Conservation (phyloP, 495 filamentous ascomycete species). For the Delitschia confertaspora region DNA sequence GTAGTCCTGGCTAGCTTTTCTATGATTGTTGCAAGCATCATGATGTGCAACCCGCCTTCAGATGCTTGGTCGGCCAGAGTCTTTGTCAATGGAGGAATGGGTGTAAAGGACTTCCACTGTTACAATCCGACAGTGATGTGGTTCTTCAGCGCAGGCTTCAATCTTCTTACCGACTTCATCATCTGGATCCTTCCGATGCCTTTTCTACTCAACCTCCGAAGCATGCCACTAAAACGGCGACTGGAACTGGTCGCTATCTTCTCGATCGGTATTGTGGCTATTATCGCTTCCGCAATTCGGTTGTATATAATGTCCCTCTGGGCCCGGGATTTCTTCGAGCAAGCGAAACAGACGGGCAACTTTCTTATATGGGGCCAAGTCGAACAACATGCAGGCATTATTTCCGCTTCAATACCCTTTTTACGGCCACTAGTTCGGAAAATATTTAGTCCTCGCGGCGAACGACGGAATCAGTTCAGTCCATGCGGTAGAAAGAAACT, state of each 20-base stretch:
- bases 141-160: constrained; percentile 21
- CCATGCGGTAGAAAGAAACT: constrained; percentile 11
- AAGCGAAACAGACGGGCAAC: constrained; percentile 1
- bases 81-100: constrained; percentile 5
- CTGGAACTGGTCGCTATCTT: constrained; percentile 21
- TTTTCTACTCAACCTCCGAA: constrained; percentile 15
- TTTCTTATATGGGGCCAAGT: constrained; percentile 22
- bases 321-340: neutral
- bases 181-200: constrained; percentile 22
- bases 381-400: constrained; percentile 24
- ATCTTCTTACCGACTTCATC: constrained; percentile 21
- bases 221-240: constrained; percentile 4
- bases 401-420: constrained; percentile 21
- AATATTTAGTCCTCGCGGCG: neutral
- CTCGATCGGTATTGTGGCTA: constrained; percentile 19
- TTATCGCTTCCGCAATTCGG: constrained; percentile 21
- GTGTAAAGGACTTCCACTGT: constrained; percentile 4
- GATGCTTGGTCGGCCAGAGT: constrained; percentile 16
- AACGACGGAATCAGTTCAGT: constrained; percentile 7
- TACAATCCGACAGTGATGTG: constrained; percentile 19
- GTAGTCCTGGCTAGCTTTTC: constrained; percentile 1
- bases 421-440: constrained; percentile 19
- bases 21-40: constrained; percentile 8
- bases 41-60: constrained; percentile 5
- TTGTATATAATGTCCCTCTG: constrained; percentile 9